Percentiles rank a stretch among this genome's conserved stretches.
These are phyloP conservation scores for Moesziomyces sp. DNA, from an alignment of 1,284 basidiomycete genomes.

Conservation along the genomic window DNA sequence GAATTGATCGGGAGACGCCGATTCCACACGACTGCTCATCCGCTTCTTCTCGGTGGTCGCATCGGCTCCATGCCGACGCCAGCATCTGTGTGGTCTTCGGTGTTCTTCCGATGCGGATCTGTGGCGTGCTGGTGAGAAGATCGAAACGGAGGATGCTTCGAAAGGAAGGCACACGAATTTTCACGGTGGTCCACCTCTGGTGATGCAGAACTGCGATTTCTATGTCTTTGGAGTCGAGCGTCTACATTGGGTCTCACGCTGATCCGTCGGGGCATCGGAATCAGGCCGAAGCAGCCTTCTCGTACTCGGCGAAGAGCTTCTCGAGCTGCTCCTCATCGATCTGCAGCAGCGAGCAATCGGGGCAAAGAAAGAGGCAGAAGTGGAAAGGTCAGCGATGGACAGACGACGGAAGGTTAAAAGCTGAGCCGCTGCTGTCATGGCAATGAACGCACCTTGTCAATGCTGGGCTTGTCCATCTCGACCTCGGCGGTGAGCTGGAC, in stretches of 20 bases:
- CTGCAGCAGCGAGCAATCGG: neutral
- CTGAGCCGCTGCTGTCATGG: no score
- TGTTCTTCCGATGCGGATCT: no score
- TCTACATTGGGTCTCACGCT: neutral
- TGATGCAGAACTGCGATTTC: neutral
- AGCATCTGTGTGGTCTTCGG: neutral
- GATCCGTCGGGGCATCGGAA: neutral
- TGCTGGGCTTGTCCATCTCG: constrained; percentile 35
- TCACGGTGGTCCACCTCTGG: neutral
- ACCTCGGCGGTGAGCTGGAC: constrained; percentile 43
- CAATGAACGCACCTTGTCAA: constrained; percentile 29
- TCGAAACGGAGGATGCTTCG: no score
- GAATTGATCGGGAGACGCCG: no score
- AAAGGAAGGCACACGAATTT: neutral
- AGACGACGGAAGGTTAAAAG: neutral
- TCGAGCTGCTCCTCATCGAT: constrained; percentile 49
- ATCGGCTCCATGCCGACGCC: neutral
- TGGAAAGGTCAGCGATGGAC: no score
- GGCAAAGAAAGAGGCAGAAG: neutral
- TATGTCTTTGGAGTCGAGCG: neutral
- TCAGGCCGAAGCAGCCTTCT: constrained; percentile 33
- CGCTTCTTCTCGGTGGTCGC: no score
- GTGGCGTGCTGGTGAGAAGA: no score
- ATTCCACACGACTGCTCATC: neutral
- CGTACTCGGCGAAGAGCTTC: constrained; percentile 44